phyloP scores from a whole-genome alignment of 345 rosid genomes.

The Raphanus sativus region DNA sequence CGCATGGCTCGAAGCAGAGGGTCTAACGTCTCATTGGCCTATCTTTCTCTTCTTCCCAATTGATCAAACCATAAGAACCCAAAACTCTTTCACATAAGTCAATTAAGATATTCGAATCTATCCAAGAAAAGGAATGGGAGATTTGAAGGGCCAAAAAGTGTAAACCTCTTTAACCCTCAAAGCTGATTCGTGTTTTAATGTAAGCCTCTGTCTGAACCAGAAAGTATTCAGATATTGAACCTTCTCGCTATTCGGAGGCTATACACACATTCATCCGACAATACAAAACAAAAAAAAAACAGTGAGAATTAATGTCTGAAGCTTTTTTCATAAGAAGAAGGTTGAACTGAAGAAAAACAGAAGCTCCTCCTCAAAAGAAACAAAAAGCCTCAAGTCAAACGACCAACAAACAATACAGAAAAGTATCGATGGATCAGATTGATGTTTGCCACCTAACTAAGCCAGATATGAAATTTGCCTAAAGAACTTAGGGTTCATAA shows the following conservation, averaged over 20 bases:
- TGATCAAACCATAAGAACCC: background rate
- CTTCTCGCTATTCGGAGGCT: constrained; percentile 39
- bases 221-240: constrained; percentile 29
- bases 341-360: background rate
- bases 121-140: background rate
- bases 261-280: background rate
- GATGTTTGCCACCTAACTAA: constrained; percentile 37
- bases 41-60: no score
- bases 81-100: background rate
- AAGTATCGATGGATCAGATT: constrained; percentile 20
- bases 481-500: constrained; percentile 36
- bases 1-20: no score
- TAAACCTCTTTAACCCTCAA: background rate
- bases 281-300: background rate
- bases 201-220: constrained; percentile 40
- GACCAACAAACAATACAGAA: constrained; percentile 27
- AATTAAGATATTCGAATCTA: constrained; percentile 9
- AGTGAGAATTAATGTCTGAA: background rate
- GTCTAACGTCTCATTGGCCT: no score
- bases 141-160: background rate
- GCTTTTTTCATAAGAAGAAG: constrained; percentile 16
- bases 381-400: background rate
- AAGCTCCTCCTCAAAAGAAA: constrained; percentile 4
- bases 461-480: constrained; percentile 32
- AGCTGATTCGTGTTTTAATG: constrained; percentile 25